phyloP scores from a whole-genome alignment of 2,329 filamentous ascomycete species.

The Cladosporium sp. region DNA sequence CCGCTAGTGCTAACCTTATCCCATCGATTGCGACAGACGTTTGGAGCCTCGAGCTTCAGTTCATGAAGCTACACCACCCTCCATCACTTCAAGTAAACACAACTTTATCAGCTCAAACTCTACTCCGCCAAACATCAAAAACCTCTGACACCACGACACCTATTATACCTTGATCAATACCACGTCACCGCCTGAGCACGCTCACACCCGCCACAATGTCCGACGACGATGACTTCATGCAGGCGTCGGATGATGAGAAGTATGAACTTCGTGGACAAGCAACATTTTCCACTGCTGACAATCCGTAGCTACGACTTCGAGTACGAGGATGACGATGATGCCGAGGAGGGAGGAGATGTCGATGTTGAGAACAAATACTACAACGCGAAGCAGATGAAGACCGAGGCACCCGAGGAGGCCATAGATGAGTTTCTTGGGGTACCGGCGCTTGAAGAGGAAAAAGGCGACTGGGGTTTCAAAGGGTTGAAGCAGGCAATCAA shows the following conservation, averaged over 20 bases:
- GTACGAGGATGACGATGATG: conserved; percentile 90
- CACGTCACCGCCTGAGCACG: background rate
- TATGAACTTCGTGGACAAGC: conserved; percentile 39
- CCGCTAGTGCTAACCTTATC: conserved; percentile 1
- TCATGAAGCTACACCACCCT: too few relatives aligned
- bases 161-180: background rate
- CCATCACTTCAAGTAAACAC: too few relatives aligned
- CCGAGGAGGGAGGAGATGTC: conserved; percentile 80
- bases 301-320: conserved; percentile 82
- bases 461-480: conserved; percentile 98
- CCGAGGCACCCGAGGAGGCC: conserved; percentile 77
- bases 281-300: conserved; percentile 23
- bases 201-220: conserved; percentile 56
- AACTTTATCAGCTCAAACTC: too few relatives aligned
- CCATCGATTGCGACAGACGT: background rate
- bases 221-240: conserved; percentile 88
- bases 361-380: conserved; percentile 99
- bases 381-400: conserved; percentile 96
- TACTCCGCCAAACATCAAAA: background rate
- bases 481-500: conserved; percentile 97
- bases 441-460: conserved; percentile 76
- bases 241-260: conserved; percentile 83
- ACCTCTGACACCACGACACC: background rate
- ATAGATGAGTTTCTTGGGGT: conserved; percentile 90
- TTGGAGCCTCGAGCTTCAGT: background rate